Evolutionary conservation across 2,329 filamentous ascomycete species (phyloP).

Genomic region (Ceratocystiopsis brevicomis): DNA sequence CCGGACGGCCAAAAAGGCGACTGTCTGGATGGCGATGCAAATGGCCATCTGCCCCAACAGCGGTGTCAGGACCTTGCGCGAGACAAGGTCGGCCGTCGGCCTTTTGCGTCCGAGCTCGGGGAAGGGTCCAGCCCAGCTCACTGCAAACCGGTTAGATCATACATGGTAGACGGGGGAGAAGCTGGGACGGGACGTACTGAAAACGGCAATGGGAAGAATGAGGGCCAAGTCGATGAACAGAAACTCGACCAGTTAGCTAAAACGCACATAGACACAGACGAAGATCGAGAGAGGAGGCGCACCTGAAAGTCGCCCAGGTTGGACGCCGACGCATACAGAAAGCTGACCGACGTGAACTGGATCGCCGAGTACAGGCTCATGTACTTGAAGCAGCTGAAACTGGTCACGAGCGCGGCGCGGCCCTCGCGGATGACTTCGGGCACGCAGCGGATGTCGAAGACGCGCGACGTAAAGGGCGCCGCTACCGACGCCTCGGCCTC

Average conservation of each 20-base stretch:
- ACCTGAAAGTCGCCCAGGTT: constrained; percentile 93
- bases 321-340: constrained; percentile 80
- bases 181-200: constrained; percentile 38
- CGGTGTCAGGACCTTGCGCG: constrained; percentile 76
- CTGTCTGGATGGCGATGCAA: constrained; percentile 57
- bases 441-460: constrained; percentile 94
- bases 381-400: constrained; percentile 98
- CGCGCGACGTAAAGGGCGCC: constrained; percentile 86
- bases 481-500: constrained; percentile 95
- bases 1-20: constrained; percentile 56
- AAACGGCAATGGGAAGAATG: constrained; percentile 90
- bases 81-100: constrained; percentile 82
- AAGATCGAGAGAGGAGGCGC: not conserved
- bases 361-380: constrained; percentile 99
- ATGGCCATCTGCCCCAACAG: constrained; percentile 76
- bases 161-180: not conserved
- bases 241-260: constrained; percentile 39
- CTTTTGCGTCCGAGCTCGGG: constrained; percentile 61
- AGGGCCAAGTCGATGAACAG: constrained; percentile 85
- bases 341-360: constrained; percentile 92
- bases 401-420: constrained; percentile 85
- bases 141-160: constrained; percentile 15
- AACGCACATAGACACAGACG: constrained; percentile 3
- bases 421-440: constrained; percentile 87
- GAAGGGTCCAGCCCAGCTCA: constrained; percentile 90